Evolutionary conservation across 208 protist genomes (phyloP), one percentile per base, ranked within the genome.

Genomic region (Wallacemonas sp.): DNA sequence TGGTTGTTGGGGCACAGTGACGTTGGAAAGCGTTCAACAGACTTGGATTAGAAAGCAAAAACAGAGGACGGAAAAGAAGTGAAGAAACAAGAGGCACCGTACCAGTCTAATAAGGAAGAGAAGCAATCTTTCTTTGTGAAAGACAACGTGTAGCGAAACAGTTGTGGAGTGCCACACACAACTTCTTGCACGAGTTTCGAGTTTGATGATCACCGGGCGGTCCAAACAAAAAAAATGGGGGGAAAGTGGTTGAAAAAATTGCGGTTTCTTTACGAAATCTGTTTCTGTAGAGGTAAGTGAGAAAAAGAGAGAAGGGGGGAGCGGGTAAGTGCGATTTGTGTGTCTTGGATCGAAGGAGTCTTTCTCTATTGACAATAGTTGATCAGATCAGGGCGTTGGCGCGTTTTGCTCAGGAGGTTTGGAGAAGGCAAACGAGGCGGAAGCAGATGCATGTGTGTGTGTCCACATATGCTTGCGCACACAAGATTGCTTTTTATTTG

Each of bases 11-110:
- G 8, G 34, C 30, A 46, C 1, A 27, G 32, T 2, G 19, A 16
- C 16, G 52, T 38, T 21, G 39, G 1, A 14, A 24, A 61, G n/a
- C n/a, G n/a, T n/a, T n/a, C n/a, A n/a, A 41, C 36, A 14, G 36
- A 41, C 6, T 17, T 41, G 48, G 33, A 57, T 36, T 36, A 61
- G 29, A 63, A 57, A 41, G 36, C 34, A 63, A 65, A 30, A 39
- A 36, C 33, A 49, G 9, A 32, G 38, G 34, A 23, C 34, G n/a
- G 26, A 43, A 43, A 43, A 61, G 21, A 29, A 36, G 38, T 48
- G 36, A 32, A 24, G 21, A 34, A 23, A 60, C 17, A 41, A 38
- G n/a, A n/a, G n/a, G n/a, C n/a, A n/a, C n/a, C n/a, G n/a, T n/a
- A n/a, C n/a, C n/a, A n/a, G n/a, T n/a, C n/a, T n/a, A 19, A 63